Evolutionary conservation across 225 moss, liverwort and hornwort genomes (phyloP).

Genomic region (Bryum argenteum): DNA sequence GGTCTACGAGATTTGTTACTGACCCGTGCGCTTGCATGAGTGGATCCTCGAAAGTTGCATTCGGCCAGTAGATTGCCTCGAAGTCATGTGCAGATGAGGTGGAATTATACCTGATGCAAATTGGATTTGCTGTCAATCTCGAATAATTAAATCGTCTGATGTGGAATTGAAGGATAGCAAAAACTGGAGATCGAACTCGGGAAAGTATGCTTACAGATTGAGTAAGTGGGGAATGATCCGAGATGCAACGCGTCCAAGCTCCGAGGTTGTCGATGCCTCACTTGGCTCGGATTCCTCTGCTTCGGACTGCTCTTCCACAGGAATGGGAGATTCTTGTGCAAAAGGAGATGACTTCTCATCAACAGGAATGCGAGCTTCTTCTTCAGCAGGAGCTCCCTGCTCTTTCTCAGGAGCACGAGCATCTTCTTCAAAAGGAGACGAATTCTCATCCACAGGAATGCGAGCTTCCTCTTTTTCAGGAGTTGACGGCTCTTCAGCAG

Average conservation of each 20-base stretch:
- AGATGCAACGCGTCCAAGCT: slow-evolving; percentile 48
- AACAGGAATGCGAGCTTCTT: too few species aligned
- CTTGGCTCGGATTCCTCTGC: neutral
- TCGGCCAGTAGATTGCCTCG: slow-evolving; percentile 56
- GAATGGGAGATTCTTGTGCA: neutral
- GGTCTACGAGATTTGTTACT: neutral
- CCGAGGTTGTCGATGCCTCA: slow-evolving; percentile 11
- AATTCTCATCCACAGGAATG: too few species aligned
- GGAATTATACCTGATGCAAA: slow-evolving; percentile 55
- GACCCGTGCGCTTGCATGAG: slow-evolving; percentile 82
- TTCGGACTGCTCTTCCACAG: neutral
- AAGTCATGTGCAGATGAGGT: slow-evolving; percentile 66
- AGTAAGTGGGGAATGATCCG: slow-evolving; percentile 66
- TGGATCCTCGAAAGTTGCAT: slow-evolving; percentile 84
- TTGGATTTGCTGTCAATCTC: too few species aligned
- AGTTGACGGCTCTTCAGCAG: too few species aligned
- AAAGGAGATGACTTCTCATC: neutral
- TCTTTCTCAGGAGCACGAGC: too few species aligned
- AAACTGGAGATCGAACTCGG: neutral
- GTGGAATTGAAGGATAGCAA: neutral
- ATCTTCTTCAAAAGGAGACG: too few species aligned
- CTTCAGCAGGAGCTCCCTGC: too few species aligned
- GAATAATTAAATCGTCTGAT: too few species aligned
- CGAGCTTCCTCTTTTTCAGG: too few species aligned
- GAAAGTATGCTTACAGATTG: slow-evolving; percentile 53